Evolutionary conservation across 805 yeast species (phyloP).

Genomic region (Sporopachydermia lactativora): DNA sequence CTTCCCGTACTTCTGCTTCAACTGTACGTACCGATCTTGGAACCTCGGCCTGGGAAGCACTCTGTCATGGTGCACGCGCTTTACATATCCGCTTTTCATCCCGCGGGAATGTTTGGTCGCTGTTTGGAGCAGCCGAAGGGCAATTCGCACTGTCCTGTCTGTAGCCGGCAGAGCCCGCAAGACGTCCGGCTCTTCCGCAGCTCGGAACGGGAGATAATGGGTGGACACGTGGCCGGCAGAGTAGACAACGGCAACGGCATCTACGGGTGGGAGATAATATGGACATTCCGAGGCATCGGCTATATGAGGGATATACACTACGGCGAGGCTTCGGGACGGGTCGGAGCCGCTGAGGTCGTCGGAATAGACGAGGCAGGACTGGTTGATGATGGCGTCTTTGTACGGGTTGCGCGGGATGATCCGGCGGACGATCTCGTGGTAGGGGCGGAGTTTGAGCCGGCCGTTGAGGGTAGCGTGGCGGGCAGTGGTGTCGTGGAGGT

Average conservation of each 20-base stretch:
- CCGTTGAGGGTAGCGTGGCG: slow-evolving; percentile 19
- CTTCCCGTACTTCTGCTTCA: slow-evolving; percentile 75
- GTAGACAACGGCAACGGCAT: slow-evolving; percentile 59
- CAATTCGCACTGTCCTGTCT: slow-evolving; percentile 68
- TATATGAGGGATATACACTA: slow-evolving; percentile 73
- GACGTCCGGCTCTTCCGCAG: slow-evolving; percentile 14
- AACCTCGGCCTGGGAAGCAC: slow-evolving; percentile 73
- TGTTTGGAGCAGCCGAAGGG: slow-evolving; percentile 64
- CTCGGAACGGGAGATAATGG: slow-evolving; percentile 55
- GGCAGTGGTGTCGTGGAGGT: slow-evolving; percentile 30
- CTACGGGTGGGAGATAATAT: slow-evolving; percentile 77
- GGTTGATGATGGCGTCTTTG: slow-evolving; percentile 72
- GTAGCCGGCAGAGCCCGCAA: slow-evolving; percentile 24
- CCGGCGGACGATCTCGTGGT: slow-evolving; percentile 48
- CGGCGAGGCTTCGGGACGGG: slow-evolving; percentile 30
- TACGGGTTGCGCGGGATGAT: slow-evolving; percentile 86
- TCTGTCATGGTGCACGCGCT: slow-evolving; percentile 77
- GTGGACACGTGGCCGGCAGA: slow-evolving; percentile 38
- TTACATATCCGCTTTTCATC: slow-evolving; percentile 69
- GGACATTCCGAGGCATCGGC: slow-evolving; percentile 48
- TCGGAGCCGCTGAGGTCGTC: slow-evolving; percentile 12
- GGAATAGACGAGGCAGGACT: slow-evolving; percentile 52
- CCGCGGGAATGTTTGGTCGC: slow-evolving; percentile 77
- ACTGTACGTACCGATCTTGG: slow-evolving; percentile 64
- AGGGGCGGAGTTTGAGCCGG: slow-evolving; percentile 1